A percentile compares a stretch with the other conserved stretches of the same genome.
Evolutionary conservation across 768 basidiomycete species (phyloP).

Genomic region (Rhodosporidiobolus odoratus): DNA sequence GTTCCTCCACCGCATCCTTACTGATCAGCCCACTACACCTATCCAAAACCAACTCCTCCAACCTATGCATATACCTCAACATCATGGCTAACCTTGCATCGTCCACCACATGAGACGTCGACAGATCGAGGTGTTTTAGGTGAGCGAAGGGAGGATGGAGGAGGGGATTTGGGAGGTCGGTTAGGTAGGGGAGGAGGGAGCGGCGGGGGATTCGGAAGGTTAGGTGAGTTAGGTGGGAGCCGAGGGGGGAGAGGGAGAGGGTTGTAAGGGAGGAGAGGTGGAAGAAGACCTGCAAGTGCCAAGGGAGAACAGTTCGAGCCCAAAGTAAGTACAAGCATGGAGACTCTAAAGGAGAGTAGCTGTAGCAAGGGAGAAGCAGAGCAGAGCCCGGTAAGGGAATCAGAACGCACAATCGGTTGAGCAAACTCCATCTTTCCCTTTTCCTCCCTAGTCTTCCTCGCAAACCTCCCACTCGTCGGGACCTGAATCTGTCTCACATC

Average conservation of each 20-base stretch:
- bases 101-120: conserved; percentile 55
- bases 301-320: too few relatives aligned
- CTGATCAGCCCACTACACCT: conserved; percentile 56
- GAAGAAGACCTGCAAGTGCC: conserved; percentile 30
- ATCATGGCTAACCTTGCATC: conserved; percentile 57
- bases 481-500: background rate
- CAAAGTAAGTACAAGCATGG: background rate
- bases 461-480: conserved; percentile 8
- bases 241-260: conserved; percentile 52
- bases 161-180: conserved; percentile 31
- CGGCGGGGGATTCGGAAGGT: conserved; percentile 68
- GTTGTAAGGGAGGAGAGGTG: conserved; percentile 53
- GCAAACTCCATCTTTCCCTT: conserved; percentile 53
- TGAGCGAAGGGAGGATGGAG: conserved; percentile 49
- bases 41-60: conserved; percentile 69
- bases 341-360: background rate
- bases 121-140: conserved; percentile 66
- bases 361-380: conserved; percentile 49
- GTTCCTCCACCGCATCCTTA: conserved; percentile 46
- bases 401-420: conserved; percentile 65
- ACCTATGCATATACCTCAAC: conserved; percentile 52
- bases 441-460: conserved; percentile 41
- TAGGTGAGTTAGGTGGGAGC: conserved; percentile 54
- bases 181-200: conserved; percentile 53
- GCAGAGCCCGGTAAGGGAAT: conserved; percentile 58